Evolutionary conservation across 345 rosid species (phyloP).

Genomic region (Noccaea caerulescens): DNA sequence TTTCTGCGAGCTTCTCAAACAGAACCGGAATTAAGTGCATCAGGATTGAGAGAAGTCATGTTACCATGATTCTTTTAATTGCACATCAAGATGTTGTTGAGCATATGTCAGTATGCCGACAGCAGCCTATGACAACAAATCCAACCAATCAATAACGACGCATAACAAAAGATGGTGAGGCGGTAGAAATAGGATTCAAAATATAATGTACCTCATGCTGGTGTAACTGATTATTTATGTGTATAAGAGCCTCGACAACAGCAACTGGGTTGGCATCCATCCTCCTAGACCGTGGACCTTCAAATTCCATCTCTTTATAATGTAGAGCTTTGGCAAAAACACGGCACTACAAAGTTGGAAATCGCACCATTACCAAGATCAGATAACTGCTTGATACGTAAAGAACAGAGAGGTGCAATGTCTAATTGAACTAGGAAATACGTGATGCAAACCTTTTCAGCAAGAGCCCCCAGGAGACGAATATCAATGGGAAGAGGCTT

Average conservation of each 20-base stretch:
- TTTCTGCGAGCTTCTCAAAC: conserved; percentile 4
- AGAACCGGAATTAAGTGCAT: conserved; percentile 27
- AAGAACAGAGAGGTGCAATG: conserved; percentile 24
- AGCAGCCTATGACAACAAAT: conserved; percentile 69
- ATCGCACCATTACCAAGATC: conserved; percentile 20
- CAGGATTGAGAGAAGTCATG: conserved; percentile 28
- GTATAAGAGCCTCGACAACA: conserved; percentile 96
- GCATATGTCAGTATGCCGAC: conserved; percentile 98
- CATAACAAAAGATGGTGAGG: conserved; percentile 26
- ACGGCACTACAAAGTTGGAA: conserved; percentile 63
- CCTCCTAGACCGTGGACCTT: conserved; percentile 82
- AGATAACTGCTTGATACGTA: conserved; percentile 12
- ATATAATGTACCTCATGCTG: conserved; percentile 77
- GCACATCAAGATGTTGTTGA: conserved; percentile 87
- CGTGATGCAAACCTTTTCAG: conserved; percentile 77
- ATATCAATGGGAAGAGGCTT: conserved; percentile 98
- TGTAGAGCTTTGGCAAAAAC: conserved; percentile 99
- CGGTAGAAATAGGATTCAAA: conserved; percentile 13
- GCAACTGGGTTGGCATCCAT: conserved; percentile 98
- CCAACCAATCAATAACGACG: conserved; percentile 33
- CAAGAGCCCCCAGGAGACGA: conserved; percentile 98
- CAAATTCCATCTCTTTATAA: conserved; percentile 99
- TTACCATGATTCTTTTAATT: conserved; percentile 97
- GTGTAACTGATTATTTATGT: conserved; percentile 96
- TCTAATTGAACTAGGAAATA: conserved; percentile 24